Percentiles rank a stretch among this genome's conserved stretches.
These are phyloP conservation scores for Calonectria honghensis DNA, from an alignment of 2,329 filamentous ascomycete species.

Conservation along the genomic window DNA sequence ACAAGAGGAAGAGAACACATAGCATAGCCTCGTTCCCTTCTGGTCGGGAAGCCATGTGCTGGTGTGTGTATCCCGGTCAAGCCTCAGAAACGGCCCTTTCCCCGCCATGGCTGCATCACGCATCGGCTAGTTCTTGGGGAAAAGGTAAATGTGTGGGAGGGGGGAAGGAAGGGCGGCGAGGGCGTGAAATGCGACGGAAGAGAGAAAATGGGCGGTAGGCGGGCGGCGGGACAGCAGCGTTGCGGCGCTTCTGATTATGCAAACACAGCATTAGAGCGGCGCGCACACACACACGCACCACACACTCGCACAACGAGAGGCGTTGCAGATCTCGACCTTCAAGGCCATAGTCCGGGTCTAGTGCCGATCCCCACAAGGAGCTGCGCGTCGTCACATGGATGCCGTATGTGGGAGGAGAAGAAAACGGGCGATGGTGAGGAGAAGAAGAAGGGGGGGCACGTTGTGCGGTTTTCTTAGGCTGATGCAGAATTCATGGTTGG, in stretches of 20 bases:
- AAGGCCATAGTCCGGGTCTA: constrained; percentile 11
- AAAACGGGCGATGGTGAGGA: neutral
- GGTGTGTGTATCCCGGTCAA: no score
- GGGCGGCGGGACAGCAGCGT: constrained; percentile 2
- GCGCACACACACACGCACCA: neutral
- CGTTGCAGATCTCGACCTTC: constrained; percentile 28
- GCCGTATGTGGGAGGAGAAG: neutral
- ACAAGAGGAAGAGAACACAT: neutral
- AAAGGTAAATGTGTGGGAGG: neutral
- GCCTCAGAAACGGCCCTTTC: neutral
- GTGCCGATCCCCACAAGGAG: constrained; percentile 33
- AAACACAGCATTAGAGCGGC: neutral
- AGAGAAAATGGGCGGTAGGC: neutral
- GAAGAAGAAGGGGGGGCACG: neutral
- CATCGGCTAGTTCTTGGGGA: neutral
- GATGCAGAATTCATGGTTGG: neutral
- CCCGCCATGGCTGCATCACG: no score
- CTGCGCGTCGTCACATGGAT: constrained; percentile 35
- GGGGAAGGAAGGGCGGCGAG: neutral
- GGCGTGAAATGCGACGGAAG: neutral
- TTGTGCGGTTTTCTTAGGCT: neutral
- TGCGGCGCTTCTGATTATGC: constrained; percentile 17
- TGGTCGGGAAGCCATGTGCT: neutral
- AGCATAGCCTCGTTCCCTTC: neutral
- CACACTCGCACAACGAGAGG: constrained; percentile 11